Conservation (phyloP, 139 green algal genomes). For the Micractinium conductrix region DNA sequence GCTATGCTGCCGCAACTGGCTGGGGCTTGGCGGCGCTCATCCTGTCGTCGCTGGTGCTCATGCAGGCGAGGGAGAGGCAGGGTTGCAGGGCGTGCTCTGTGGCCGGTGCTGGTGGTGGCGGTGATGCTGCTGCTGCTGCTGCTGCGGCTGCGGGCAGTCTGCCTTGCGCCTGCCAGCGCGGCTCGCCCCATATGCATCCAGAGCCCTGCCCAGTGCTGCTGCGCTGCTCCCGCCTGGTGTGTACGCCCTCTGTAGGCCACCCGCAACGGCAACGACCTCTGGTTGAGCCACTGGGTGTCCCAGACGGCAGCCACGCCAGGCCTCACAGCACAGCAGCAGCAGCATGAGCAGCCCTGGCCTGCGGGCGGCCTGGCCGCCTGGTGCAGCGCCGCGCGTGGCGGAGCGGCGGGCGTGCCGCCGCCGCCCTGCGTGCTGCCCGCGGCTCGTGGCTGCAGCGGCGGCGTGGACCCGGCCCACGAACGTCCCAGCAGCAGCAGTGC, state of each 20-base stretch:
- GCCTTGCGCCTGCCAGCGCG: neutral
- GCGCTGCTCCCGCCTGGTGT: too few relatives aligned
- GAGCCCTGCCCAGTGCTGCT: too few relatives aligned
- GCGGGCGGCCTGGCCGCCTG: neutral
- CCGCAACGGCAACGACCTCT: constrained; percentile 78
- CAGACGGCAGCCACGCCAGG: neutral
- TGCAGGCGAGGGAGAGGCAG: constrained; percentile 69
- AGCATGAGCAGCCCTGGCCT: neutral
- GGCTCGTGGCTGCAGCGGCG: neutral
- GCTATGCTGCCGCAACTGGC: constrained; percentile 62
- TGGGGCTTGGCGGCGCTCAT: constrained; percentile 47
- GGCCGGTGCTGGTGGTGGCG: too few relatives aligned
- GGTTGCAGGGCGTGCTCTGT: too few relatives aligned
- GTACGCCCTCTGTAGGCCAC: constrained; percentile 55
- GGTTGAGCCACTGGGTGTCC: constrained; percentile 75
- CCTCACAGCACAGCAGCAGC: neutral
- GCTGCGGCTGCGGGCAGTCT: too few relatives aligned
- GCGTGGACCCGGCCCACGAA: too few relatives aligned
- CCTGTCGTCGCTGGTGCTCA: constrained; percentile 66
- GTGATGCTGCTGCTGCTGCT: neutral
- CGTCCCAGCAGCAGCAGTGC: too few relatives aligned
- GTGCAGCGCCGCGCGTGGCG: neutral
- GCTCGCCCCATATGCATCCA: too few relatives aligned
- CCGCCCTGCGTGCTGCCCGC: neutral
- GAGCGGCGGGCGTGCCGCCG: neutral